These are phyloP conservation scores for Crucibulum laeve DNA, from an alignment of 768 basidiomycete genomes.

Conservation along the genomic window DNA sequence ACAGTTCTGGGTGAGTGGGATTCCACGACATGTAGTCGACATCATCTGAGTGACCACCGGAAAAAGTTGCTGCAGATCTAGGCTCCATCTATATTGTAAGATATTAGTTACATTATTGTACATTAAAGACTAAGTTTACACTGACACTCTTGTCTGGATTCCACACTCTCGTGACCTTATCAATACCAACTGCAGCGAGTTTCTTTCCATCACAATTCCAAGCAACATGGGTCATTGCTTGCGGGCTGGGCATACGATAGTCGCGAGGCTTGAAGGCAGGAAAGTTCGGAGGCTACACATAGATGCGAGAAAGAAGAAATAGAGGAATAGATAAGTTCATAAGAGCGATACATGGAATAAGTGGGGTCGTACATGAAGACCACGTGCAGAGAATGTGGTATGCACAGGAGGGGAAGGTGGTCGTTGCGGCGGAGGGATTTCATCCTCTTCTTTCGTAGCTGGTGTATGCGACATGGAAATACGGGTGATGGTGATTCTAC, in stretches of 20 bases:
- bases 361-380: slow-evolving; percentile 61
- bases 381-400: slow-evolving; percentile 65
- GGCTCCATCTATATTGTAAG: slow-evolving; percentile 54
- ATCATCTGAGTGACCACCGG: slow-evolving; percentile 73
- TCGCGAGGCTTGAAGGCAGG: slow-evolving; percentile 79
- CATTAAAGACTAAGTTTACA: slow-evolving; percentile 6
- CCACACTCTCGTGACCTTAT: slow-evolving; percentile 77
- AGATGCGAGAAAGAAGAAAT: neutral
- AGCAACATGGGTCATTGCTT: slow-evolving; percentile 71
- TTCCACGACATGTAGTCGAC: slow-evolving; percentile 86
- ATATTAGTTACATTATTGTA: neutral
- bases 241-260: slow-evolving; percentile 57
- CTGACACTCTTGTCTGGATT: slow-evolving; percentile 72
- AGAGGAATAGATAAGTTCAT: slow-evolving; percentile 10
- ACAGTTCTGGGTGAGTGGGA: slow-evolving; percentile 78
- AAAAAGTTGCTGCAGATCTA: slow-evolving; percentile 58
- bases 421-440: slow-evolving; percentile 49
- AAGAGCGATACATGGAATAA: slow-evolving; percentile 7
- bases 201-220: slow-evolving; percentile 86
- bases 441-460: slow-evolving; percentile 52
- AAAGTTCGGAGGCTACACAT: slow-evolving; percentile 65
- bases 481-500: neutral
- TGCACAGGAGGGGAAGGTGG: slow-evolving; percentile 72
- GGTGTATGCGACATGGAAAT: slow-evolving; percentile 2
- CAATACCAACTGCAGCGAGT: slow-evolving; percentile 77